Evolutionary conservation across 192 early-diverging fungal genomes (phyloP), one percentile per base, ranked within the genome.

Genomic region (Coemansia javaensis): DNA sequence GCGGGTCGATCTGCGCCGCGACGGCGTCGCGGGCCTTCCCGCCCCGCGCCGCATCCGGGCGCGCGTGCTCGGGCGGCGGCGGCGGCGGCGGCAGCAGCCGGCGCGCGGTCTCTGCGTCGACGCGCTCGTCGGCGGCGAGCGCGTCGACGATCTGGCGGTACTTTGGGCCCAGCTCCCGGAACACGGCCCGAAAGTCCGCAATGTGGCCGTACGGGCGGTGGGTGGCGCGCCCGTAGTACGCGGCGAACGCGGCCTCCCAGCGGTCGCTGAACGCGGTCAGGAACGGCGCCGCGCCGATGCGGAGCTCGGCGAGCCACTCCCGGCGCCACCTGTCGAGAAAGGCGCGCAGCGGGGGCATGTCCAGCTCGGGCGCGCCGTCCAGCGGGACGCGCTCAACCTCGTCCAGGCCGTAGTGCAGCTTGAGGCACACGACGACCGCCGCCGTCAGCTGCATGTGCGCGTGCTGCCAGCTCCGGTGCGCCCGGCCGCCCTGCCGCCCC

Each of bases 361-460:
- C 46, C 4, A 37, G 32, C n/a, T n/a, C 44, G 3, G 2, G 5
- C 18, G 53, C 48, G 7, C 4, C 25, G 25, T 7, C 25, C 27
- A n/a, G 5, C 0, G 42, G 24, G 20, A 21, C 22, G 13, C 69
- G 69, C 50, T 73, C 69, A 16, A 73, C 51, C 46, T 73, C 69
- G 33, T 73, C 69, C 41, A 73, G 18, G 10, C 69, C 69, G 21
- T 73, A 73, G 50, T 73, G 69, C 46, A 73, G 36, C 42, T 73
- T 65, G 4, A 73, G 50, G 21, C 49, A 56, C 13, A 73, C 24
- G 25, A 66, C 46, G n/a, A 73, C 49, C 0, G 53, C 57, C 3
- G 62, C 44, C 17, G 59, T 45, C 17, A 37, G 12, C 14, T 12
- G 21, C 9, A 59, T 7, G 1, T 44, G 27, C 25, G 34, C 30